Evolutionary conservation across 768 basidiomycete genomes (phyloP).

Genomic region (Boletus subcaerulescens): DNA sequence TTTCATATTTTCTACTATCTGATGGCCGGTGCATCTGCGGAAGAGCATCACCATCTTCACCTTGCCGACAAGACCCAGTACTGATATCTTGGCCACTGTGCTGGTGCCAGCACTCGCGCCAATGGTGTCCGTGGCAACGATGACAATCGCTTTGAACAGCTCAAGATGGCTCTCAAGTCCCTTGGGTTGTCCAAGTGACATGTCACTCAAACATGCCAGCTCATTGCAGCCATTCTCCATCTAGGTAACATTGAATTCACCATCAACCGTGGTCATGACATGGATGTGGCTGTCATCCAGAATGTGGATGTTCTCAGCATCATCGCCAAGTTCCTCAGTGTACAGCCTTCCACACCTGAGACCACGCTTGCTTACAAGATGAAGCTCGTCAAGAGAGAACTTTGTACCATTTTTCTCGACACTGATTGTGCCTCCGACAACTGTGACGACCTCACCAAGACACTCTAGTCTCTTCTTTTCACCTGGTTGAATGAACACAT

Average conservation of each 20-base stretch:
- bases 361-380: slow-evolving; percentile 86
- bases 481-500: slow-evolving; percentile 96
- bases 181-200: slow-evolving; percentile 93
- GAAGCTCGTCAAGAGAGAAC: slow-evolving; percentile 89
- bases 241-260: slow-evolving; percentile 94
- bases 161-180: slow-evolving; percentile 90
- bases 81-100: slow-evolving; percentile 80
- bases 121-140: slow-evolving; percentile 70
- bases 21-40: slow-evolving; percentile 82
- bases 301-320: slow-evolving; percentile 80
- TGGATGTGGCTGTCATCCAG: slow-evolving; percentile 89
- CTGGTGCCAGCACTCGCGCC: slow-evolving; percentile 39
- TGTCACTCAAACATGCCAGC: slow-evolving; percentile 93
- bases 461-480: slow-evolving; percentile 90
- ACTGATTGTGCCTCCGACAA: slow-evolving; percentile 91
- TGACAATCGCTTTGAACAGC: slow-evolving; percentile 84
- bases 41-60: slow-evolving; percentile 87
- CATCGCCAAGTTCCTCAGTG: slow-evolving; percentile 90
- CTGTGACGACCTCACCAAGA: slow-evolving; percentile 90
- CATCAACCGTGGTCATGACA: slow-evolving; percentile 76
- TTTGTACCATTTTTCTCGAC: slow-evolving; percentile 96
- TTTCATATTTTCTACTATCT: slow-evolving; percentile 99
- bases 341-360: slow-evolving; percentile 70
- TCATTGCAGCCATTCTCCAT: slow-evolving; percentile 93
- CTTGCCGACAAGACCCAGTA: slow-evolving; percentile 79